Conservation (phyloP, 2,329 filamentous ascomycete genomes). For the Tolypocladium ovalisporum region DNA sequence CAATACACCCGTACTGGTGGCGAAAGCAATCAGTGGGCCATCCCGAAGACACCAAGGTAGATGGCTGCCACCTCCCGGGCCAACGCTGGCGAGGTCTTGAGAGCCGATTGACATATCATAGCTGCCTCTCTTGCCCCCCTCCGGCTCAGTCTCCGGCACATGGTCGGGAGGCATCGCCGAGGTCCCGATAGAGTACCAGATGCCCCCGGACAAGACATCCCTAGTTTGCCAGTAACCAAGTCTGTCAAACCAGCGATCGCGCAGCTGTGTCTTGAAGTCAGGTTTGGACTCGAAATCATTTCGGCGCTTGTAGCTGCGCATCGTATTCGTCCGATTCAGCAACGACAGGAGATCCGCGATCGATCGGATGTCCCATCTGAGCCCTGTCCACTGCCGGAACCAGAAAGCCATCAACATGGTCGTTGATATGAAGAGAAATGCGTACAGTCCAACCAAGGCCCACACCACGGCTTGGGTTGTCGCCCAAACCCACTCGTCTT, state of each 20-base stretch:
- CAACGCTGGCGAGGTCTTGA: constrained; percentile 14
- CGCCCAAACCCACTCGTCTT: constrained; percentile 65
- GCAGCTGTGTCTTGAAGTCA: constrained; percentile 42
- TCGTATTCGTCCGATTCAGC: constrained; percentile 68
- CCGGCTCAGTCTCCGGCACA: constrained; percentile 9
- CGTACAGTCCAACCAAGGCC: constrained; percentile 65
- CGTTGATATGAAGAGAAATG: constrained; percentile 49
- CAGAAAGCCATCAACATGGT: constrained; percentile 50
- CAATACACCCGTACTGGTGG: constrained; percentile 47
- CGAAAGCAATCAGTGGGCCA: constrained; percentile 53
- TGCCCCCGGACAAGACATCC: constrained; percentile 46
- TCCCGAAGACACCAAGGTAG: constrained; percentile 69
- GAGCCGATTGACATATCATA: constrained; percentile 20
- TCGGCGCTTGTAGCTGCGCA: constrained; percentile 61
- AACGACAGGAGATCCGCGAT: constrained; percentile 73
- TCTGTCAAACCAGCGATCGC: constrained; percentile 50
- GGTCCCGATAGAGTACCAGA: constrained; percentile 70
- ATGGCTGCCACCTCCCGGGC: constrained; percentile 41
- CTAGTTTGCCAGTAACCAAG: constrained; percentile 81
- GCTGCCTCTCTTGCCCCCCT: constrained; percentile 16
- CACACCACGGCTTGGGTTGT: constrained; percentile 69
- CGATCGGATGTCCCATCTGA: constrained; percentile 77
- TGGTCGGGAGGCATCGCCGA: constrained; percentile 18
- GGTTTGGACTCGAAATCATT: constrained; percentile 37
- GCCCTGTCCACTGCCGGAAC: constrained; percentile 53